Evolutionary conservation across 768 basidiomycete genomes (phyloP).

Genomic region (Russula emetica): DNA sequence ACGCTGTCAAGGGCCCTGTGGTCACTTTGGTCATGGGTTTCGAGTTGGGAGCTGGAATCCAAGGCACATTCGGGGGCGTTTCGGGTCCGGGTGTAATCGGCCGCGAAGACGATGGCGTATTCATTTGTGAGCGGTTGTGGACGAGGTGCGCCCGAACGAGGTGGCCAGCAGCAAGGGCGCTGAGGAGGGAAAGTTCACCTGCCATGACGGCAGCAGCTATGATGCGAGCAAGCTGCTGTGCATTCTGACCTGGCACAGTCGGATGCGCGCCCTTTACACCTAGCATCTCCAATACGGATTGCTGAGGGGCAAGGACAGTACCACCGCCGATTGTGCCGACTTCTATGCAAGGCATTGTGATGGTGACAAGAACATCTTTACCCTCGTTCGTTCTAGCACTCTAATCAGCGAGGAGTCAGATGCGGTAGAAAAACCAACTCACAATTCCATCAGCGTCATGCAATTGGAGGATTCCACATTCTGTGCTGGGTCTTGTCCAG

Average conservation of each 20-base stretch:
- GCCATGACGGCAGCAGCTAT: slow-evolving; percentile 95
- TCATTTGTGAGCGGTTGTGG: slow-evolving; percentile 82
- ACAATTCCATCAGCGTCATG: slow-evolving; percentile 99
- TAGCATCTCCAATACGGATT: slow-evolving; percentile 88
- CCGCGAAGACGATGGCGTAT: slow-evolving; percentile 61
- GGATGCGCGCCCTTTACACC: slow-evolving; percentile 88
- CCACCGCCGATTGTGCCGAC: slow-evolving; percentile 98
- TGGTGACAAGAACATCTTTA: slow-evolving; percentile 85
- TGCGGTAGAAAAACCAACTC: slow-evolving; percentile 38
- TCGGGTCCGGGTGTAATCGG: slow-evolving; percentile 55
- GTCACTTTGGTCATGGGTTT: slow-evolving; percentile 21
- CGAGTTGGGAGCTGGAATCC: slow-evolving; percentile 24
- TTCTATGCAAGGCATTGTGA: slow-evolving; percentile 99
- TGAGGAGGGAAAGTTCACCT: slow-evolving; percentile 88
- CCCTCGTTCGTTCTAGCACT: slow-evolving; percentile 74
- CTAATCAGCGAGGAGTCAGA: slow-evolving; percentile 7
- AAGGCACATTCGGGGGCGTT: slow-evolving; percentile 26
- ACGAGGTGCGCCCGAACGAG: slow-evolving; percentile 90
- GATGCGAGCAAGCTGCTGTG: slow-evolving; percentile 83
- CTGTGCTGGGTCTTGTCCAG: slow-evolving; percentile 98
- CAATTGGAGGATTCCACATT: slow-evolving; percentile 98
- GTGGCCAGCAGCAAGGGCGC: slow-evolving; percentile 91
- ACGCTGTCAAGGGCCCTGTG: slow-evolving; percentile 21
- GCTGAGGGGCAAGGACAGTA: slow-evolving; percentile 86
- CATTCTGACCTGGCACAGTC: slow-evolving; percentile 82